Evolutionary conservation across 495 filamentous ascomycete species (phyloP), one percentile per base, ranked within the genome.

Genomic region (Penicillium riverlandense): DNA sequence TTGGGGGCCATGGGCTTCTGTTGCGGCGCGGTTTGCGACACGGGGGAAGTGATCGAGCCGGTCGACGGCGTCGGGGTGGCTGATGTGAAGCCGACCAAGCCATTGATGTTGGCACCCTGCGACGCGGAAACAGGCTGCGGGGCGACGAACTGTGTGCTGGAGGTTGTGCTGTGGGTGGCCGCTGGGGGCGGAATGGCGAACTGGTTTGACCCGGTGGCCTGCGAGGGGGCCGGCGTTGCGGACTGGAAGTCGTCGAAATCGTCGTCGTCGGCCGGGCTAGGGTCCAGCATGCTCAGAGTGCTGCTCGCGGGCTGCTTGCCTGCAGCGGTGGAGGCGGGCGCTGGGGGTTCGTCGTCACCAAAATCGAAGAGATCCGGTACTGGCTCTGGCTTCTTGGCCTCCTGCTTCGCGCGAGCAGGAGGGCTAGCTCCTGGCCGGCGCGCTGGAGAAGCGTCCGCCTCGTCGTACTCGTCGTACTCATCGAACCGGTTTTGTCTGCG

Each of bases 201-300:
- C 32, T 65, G 59, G 42, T 59, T 69, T 40, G 71, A 48, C 12
- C 69, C 59, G 36, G 74, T 12, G 9, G 32, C 55, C 22, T 71
- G 52, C 37, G 70, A 51, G 29, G 43, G 11, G 15, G 76, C 67
- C 12, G 88, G 82, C 5, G 85, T 73, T 11, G 94, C 92, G n/a
- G 89, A 90, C 63, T 95, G 88, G 76, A 97, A 97, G 59, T 97
- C 94, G 59, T 97, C 92, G 53, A 97, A 97, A 40, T 97, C 94
- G 53, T 98, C 92, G 52, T 98, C 91, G 48, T 94, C 90, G 11
- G 54, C 70, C 11, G 56, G 61, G 5, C 45, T 63, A 11, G 70
- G 56, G 44, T 75, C 67, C 29, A 86, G 63, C 32, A 82, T 71
- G 33, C 75, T 79, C 42, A 85, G 66, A 14, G 73, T 79, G 39